These are phyloP conservation scores for Jackrogersella multiformis DNA, from an alignment of 495 filamentous ascomycete genomes.

Conservation along the genomic window DNA sequence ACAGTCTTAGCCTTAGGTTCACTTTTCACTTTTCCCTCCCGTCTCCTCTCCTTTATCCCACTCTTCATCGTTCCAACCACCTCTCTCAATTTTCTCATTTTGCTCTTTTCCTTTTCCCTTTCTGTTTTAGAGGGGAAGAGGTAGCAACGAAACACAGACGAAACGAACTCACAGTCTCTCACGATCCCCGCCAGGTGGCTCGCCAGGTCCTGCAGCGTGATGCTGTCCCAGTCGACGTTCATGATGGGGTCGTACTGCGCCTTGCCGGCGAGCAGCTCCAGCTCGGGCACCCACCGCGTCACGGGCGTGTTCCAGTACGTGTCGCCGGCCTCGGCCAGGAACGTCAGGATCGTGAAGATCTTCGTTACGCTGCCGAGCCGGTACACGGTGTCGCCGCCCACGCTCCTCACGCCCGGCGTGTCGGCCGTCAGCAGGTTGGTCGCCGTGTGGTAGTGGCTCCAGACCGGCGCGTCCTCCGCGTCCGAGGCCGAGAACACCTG, in stretches of 20 bases:
- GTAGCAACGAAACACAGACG: background rate
- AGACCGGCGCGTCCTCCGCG: conserved; percentile 44
- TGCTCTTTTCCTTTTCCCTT: too few relatives aligned
- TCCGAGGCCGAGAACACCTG: conserved; percentile 59
- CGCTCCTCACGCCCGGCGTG: conserved; percentile 48
- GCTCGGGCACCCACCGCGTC: conserved; percentile 66
- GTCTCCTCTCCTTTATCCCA: conserved; percentile 6
- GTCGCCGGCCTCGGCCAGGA: conserved; percentile 56
- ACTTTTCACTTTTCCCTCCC: background rate
- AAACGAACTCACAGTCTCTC: conserved; percentile 52
- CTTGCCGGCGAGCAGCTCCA: conserved; percentile 48
- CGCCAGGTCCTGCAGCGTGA: conserved; percentile 63
- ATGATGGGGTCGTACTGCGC: conserved; percentile 50
- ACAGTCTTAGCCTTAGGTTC: conserved; percentile 22
- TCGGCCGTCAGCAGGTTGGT: conserved; percentile 44
- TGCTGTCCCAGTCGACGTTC: conserved; percentile 61
- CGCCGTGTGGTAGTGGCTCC: conserved; percentile 61
- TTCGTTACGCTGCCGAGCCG: conserved; percentile 62
- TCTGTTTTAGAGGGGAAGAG: too few relatives aligned
- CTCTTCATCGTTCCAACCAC: background rate
- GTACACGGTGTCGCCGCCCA: conserved; percentile 60
- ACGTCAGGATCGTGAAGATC: conserved; percentile 58
- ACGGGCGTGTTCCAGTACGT: conserved; percentile 55
- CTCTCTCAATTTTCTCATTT: background rate
- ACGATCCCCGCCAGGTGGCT: conserved; percentile 63